Base-by-base conservation (phyloP, 768 basidiomycete genomes). In the Trametes elegans region DNA sequence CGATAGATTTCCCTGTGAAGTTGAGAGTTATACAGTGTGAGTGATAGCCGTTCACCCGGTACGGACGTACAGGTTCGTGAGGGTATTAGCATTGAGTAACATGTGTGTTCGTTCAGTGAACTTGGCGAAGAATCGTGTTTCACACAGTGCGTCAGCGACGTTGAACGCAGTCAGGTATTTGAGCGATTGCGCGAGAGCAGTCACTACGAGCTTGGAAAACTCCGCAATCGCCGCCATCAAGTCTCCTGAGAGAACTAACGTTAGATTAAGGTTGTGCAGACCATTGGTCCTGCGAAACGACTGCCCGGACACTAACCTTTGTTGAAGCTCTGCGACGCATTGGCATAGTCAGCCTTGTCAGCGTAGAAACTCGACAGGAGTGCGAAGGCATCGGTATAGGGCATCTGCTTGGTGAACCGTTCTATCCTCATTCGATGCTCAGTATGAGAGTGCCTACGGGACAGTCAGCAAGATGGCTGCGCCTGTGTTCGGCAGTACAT, bases 1-100 rank as follows among this genome's bases (percentile, higher is more conserved):
- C 84, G 81, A 68, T 91, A 95, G n/a, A 99, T 84, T 69, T 98
- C 95, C 39, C 84, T 84, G n/a, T n/a, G n/a, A n/a, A n/a, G n/a
- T n/a, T n/a, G n/a, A n/a, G n/a, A n/a, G n/a, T n/a, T n/a, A n/a
- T n/a, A n/a, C n/a, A n/a, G n/a, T n/a, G n/a, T n/a, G n/a, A n/a
- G n/a, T n/a, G n/a, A n/a, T n/a, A n/a, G n/a, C n/a, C n/a, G n/a
- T n/a, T n/a, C n/a, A n/a, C n/a, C n/a, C n/a, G n/a, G n/a, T n/a
- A n/a, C n/a, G n/a, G n/a, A 68, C 79, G 14, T 56, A 82, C 72
- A 96, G 70, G 66, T 97, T 98, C 11, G 79, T 79, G 10, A 98
- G 71, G 0, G 96, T 96, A 66, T 93, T 97, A 23, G 85, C 87
- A 43, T 87, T 88, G 41, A 99, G 77, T 19, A 93, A 76, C 95